Base-by-base conservation (phyloP, 2,329 filamentous ascomycete genomes). In the Trichoderma hamatum region DNA sequence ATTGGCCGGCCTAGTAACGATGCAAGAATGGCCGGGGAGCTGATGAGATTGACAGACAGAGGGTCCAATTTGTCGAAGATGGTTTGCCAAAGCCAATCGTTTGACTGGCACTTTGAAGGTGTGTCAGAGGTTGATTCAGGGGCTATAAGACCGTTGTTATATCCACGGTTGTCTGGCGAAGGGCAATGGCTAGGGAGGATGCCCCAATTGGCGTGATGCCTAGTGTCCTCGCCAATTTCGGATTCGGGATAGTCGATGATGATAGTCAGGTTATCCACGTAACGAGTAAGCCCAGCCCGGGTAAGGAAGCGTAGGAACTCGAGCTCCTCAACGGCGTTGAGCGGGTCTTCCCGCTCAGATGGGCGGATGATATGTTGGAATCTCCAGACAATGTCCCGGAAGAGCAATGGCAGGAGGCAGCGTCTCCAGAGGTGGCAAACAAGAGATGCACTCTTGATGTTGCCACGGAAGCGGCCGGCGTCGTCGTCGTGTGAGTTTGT, bases 1-100 rank as follows among this genome's bases (percentile, higher is more conserved):
- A 91, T 81, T 69, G 82, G 82, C 5, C 85, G 85, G 21, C 86
- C 86, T 5, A 90, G 79, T 60, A 92, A 80, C 0, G 84, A 84
- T 1, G 89, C 88, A 9, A 94, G 81, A 21, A 88, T 86, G 4
- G 84, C 81, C 0, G 90, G 89, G 7, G 89, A 86, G 0, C 89
- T 89, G 58, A 89, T 77, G 66, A 91, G 79, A 9, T 85, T 86
- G 69, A 91, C 76, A 55, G 83, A 80, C 58, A 81, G 70, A 9
- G 86, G 88, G 70, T 88, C 82, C 36, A 90, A 77, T 21, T 82
- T 76, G 6, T 80, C 76, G 59, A 92, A 86, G 1, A 91, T 71
- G 24, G 81, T 81, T 67, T 81, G 80, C 89, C 87, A 92, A 73
- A 86, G 83, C 76, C 81, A 84, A 70, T 80, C 81, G 43, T 77